Evolutionary conservation across 805 yeast genomes (phyloP).

Genomic region (Pichia sporocuriosa): DNA sequence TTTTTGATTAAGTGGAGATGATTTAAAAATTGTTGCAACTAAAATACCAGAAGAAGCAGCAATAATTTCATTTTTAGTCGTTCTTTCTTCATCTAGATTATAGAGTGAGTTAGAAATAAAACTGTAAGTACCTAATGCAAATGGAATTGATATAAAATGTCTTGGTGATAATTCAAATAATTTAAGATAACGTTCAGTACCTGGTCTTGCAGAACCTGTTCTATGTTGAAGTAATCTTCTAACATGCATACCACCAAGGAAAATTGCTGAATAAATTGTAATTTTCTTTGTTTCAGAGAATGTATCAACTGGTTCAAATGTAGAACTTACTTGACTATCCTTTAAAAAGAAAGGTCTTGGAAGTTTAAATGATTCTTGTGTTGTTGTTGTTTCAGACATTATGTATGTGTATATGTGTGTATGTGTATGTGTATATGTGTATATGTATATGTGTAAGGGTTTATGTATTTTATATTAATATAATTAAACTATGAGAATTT

Average conservation of each 20-base stretch:
- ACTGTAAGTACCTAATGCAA: conserved; percentile 28
- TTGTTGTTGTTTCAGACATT: not conserved
- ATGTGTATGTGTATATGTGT: no score
- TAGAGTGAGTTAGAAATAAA: conserved; percentile 27
- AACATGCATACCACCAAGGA: conserved; percentile 32
- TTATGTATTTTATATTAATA: no score
- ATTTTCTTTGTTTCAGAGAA: conserved; percentile 24
- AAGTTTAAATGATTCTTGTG: conserved; percentile 13
- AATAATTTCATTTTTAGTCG: conserved; percentile 25
- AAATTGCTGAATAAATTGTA: conserved; percentile 25
- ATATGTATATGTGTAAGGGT: no score
- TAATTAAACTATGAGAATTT: no score
- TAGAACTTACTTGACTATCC: conserved; percentile 10
- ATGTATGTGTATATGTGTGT: not conserved
- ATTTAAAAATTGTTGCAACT: conserved; percentile 22
- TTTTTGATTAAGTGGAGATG: conserved; percentile 30
- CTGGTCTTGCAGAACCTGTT: conserved; percentile 34
- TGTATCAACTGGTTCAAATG: conserved; percentile 28
- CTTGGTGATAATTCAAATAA: conserved; percentile 26
- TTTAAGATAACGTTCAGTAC: conserved; percentile 28
- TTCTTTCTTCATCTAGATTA: conserved; percentile 27
- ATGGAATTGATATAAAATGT: conserved; percentile 30
- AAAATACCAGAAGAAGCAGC: conserved; percentile 22
- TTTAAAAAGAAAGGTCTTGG: conserved; percentile 29
- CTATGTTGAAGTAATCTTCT: conserved; percentile 31